phyloP scores from a whole-genome alignment of 2,329 filamentous ascomycete genomes.

The Dendrostoma leiphaemia region DNA sequence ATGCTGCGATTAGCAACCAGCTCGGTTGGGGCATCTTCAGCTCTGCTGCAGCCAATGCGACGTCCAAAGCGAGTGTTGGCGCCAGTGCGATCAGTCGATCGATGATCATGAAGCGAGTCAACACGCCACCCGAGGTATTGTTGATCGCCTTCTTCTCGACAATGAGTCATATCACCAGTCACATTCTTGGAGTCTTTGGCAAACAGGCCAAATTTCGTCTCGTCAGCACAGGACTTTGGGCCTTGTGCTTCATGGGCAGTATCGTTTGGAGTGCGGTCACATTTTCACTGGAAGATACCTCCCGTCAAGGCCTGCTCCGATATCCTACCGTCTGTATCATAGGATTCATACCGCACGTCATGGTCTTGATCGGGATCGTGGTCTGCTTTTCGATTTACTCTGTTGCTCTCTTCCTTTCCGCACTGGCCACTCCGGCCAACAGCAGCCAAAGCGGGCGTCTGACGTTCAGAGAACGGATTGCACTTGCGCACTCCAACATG shows the following conservation, averaged over 20 bases:
- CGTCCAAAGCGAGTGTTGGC: constrained; percentile 35
- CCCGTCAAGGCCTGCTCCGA: constrained; percentile 67
- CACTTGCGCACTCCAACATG: constrained; percentile 79
- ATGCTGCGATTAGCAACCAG: constrained; percentile 79
- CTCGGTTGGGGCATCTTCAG: constrained; percentile 68
- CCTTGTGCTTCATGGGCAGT: constrained; percentile 81
- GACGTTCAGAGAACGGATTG: constrained; percentile 59
- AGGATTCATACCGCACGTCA: constrained; percentile 90
- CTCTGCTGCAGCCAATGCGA: constrained; percentile 41
- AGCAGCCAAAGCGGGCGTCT: constrained; percentile 30
- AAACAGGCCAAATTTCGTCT: constrained; percentile 79
- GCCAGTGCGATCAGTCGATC: constrained; percentile 53
- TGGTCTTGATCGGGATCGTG: constrained; percentile 77
- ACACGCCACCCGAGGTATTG: constrained; percentile 85
- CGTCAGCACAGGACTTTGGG: constrained; percentile 86
- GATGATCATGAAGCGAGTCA: constrained; percentile 75
- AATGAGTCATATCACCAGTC: constrained; percentile 84
- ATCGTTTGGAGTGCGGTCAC: constrained; percentile 73
- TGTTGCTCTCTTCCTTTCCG: constrained; percentile 73
- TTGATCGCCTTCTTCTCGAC: constrained; percentile 84
- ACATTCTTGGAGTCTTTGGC: constrained; percentile 76
- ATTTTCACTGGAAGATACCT: constrained; percentile 59
- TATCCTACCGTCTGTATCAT: constrained; percentile 95
- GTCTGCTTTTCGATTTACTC: constrained; percentile 75
- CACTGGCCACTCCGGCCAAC: constrained; percentile 60